Conservation (phyloP, 169 alveolate species). For the Plasmodium vivax region DNA sequence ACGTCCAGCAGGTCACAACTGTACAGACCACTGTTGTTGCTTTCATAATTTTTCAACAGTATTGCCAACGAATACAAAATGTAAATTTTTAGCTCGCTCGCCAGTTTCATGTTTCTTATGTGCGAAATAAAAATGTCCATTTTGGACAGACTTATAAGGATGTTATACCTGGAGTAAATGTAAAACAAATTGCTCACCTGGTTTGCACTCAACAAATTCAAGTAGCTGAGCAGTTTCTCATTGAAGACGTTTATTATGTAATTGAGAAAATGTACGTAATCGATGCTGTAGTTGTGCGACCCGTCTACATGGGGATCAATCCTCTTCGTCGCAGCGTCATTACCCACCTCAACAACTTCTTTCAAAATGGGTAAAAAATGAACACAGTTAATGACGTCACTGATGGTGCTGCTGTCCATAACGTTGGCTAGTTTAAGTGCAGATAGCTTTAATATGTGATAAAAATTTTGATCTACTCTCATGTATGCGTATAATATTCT, state of each 20-base stretch:
- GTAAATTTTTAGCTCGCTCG: slow-evolving; percentile 56
- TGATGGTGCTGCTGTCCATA: slow-evolving; percentile 29
- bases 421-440: slow-evolving; percentile 5
- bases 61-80: slow-evolving; percentile 54
- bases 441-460: slow-evolving; percentile 63
- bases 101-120: slow-evolving; percentile 20
- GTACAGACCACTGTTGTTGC: slow-evolving; percentile 15
- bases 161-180: slow-evolving; percentile 66
- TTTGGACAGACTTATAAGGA: slow-evolving; percentile 22
- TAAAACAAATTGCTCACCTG: slow-evolving; percentile 61
- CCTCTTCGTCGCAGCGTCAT: background rate
- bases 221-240: slow-evolving; percentile 31
- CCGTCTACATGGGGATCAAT: background rate
- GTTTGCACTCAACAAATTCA: slow-evolving; percentile 36
- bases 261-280: slow-evolving; percentile 41
- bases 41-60: slow-evolving; percentile 70
- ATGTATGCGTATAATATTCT: slow-evolving; percentile 61
- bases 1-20: slow-evolving; percentile 38
- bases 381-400: slow-evolving; percentile 63
- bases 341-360: slow-evolving; percentile 18
- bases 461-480: slow-evolving; percentile 36
- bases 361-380: slow-evolving; percentile 68
- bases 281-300: slow-evolving; percentile 1
- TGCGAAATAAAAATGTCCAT: slow-evolving; percentile 35
- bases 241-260: slow-evolving; percentile 48